Evolutionary conservation across 352 stramenopile genomes (phyloP), one percentile per base, ranked within the genome.

Genomic region (Blastocystis sp.): DNA sequence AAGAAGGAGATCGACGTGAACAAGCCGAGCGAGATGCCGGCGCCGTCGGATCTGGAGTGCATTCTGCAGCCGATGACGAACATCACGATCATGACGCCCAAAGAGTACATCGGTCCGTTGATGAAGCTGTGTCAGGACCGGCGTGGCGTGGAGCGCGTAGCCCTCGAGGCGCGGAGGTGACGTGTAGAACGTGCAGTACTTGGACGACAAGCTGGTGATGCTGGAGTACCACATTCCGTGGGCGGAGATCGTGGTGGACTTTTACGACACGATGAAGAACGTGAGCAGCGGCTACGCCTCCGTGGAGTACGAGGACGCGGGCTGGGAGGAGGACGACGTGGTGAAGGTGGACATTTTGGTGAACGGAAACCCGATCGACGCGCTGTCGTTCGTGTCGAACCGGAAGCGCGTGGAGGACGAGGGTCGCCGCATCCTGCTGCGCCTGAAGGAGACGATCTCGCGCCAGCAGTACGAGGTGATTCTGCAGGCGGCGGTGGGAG

Each of bases 181-280:
- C 9, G 35, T 16, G 35, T 69, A 95, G n/a, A 93, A 97, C 74
- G 97, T 96, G 19, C 97, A 97, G 90, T 94, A 97, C 74, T 93
- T 99, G 6, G 97, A 99, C 85, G 96, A 98, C 90, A 94, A 93
- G 21, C 95, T 93, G 9, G 95, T 98, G 90, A 92, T 98, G 66
- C 94, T 99, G 51, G 96, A 94, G 29, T 97, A 98, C 69, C 90
- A 94, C 65, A 94, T 99, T 55, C 97, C 97, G 45, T 99, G 96
- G 97, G 95, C 98, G 70, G 97, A 99, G 93, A 96, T 99, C 16
- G 98, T 99, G 69, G 98, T 94, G 6, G 98, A 99, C 92, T 99
- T 99, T 80, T 99, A 99, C 92, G 98, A 99, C 91, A 94, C 97
- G 76, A 92, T 99, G 62, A 99, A 98, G 93, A 98, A 94, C 39